Conservation (phyloP, 306 rosid genomes). For the Morella rubra region DNA sequence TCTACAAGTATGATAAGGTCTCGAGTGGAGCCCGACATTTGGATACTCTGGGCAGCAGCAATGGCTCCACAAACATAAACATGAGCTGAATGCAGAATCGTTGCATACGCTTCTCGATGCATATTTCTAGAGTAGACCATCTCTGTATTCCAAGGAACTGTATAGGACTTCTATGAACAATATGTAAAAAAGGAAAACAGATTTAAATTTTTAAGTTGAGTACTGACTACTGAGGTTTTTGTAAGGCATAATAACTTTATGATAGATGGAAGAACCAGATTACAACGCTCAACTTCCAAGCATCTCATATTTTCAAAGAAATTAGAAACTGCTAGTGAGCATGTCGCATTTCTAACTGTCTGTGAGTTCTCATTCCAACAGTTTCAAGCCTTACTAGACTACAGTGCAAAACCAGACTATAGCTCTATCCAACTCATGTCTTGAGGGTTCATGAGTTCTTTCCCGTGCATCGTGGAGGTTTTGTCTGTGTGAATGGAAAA, state of each 20-base stretch:
- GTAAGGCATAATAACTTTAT: not conserved
- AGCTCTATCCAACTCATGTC: too few species aligned
- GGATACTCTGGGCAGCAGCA: constrained; percentile 91
- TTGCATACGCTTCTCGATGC: constrained; percentile 83
- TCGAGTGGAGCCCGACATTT: constrained; percentile 79
- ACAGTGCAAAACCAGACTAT: too few species aligned
- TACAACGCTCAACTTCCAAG: not conserved
- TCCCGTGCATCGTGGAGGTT: not conserved
- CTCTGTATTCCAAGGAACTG: constrained; percentile 51
- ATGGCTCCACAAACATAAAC: constrained; percentile 94
- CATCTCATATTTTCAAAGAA: not conserved
- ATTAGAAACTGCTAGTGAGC: not conserved
- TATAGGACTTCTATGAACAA: constrained; percentile 18
- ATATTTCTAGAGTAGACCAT: constrained; percentile 59
- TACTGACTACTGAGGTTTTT: too few species aligned
- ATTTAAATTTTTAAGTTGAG: not conserved
- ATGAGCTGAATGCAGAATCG: constrained; percentile 93
- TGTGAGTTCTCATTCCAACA: not conserved
- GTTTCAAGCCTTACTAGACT: too few species aligned
- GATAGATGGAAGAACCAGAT: not conserved
- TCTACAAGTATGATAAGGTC: constrained; percentile 95
- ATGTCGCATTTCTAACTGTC: not conserved
- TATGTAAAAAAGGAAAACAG: constrained; percentile 2
- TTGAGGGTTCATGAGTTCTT: not conserved
- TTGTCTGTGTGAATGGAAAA: not conserved